phyloP scores from a whole-genome alignment of 805 yeast species.

The Lachancea nothofagi region DNA sequence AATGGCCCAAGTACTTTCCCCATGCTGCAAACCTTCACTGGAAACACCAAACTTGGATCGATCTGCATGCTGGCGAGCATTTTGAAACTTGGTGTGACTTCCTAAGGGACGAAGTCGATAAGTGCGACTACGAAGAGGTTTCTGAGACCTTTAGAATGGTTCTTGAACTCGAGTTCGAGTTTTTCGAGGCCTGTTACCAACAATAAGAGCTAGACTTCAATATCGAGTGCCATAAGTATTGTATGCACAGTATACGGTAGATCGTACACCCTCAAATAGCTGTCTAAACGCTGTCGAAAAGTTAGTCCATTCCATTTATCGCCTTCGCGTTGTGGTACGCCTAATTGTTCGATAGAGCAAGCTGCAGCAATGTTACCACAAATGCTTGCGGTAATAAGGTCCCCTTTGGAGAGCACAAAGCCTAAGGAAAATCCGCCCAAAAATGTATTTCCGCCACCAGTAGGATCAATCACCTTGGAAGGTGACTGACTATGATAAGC shows the following conservation, averaged over 20 bases:
- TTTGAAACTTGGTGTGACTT: conserved; percentile 47
- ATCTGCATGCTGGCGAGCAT: conserved; percentile 44
- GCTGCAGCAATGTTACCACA: conserved; percentile 80
- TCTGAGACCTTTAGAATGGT: conserved; percentile 33
- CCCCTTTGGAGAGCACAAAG: conserved; percentile 41
- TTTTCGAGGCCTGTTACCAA: conserved; percentile 44
- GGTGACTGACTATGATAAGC: conserved; percentile 57
- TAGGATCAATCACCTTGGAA: conserved; percentile 68
- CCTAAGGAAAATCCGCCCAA: conserved; percentile 75
- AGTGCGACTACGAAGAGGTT: conserved; percentile 29
- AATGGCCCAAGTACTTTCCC: conserved; percentile 44
- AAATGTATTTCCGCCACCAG: conserved; percentile 92
- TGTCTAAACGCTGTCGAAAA: conserved; percentile 40
- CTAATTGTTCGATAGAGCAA: conserved; percentile 72
- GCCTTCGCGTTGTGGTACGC: conserved; percentile 49
- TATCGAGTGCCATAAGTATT: conserved; percentile 8
- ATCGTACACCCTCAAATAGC: conserved; percentile 29
- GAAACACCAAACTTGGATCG: conserved; percentile 48
- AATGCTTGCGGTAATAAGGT: conserved; percentile 50
- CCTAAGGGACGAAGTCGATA: conserved; percentile 39
- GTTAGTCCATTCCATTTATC: conserved; percentile 58
- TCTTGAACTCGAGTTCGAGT: conserved; percentile 38
- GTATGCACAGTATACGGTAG: conserved; percentile 9
- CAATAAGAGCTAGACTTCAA: conserved; percentile 4
- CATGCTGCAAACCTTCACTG: conserved; percentile 34